Evolutionary conservation across 495 filamentous ascomycete genomes (phyloP).

Genomic region (Terfezia claveryi): DNA sequence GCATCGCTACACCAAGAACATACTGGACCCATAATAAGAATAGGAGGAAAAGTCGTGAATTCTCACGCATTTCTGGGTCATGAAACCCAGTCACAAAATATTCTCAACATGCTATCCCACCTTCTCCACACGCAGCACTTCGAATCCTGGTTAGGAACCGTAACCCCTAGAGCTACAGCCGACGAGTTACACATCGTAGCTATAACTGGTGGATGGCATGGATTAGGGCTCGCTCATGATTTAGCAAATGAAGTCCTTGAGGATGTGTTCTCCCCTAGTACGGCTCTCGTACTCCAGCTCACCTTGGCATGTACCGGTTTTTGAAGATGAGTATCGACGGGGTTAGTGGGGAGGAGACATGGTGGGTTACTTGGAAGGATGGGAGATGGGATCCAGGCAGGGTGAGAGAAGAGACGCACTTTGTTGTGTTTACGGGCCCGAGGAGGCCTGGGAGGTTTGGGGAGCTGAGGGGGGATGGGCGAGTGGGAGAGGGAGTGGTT

Average conservation of each 20-base stretch:
- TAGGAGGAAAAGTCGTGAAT: background rate
- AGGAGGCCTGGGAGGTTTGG: background rate
- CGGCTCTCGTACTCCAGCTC: background rate
- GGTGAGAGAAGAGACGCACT: background rate
- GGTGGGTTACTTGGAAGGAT: background rate
- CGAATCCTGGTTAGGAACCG: background rate
- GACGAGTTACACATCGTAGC: background rate
- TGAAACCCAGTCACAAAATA: background rate
- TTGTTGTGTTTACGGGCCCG: background rate
- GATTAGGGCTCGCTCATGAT: background rate
- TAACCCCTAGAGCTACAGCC: background rate
- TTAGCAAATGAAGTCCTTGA: background rate
- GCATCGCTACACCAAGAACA: background rate
- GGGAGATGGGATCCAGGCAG: background rate
- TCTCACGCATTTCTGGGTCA: background rate
- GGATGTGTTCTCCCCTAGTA: background rate
- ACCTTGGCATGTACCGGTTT: background rate
- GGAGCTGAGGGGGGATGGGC: background rate
- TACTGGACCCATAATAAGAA: background rate
- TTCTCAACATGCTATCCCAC: background rate
- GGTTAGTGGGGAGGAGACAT: background rate
- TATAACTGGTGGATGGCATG: background rate
- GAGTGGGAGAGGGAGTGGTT: background rate
- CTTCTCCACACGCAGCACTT: background rate
- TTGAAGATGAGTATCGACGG: background rate